A percentile compares a stretch with the other conserved stretches of the same genome.
Conservation (phyloP, 106 monocot genomes). For the Apostasia ramifera region DNA sequence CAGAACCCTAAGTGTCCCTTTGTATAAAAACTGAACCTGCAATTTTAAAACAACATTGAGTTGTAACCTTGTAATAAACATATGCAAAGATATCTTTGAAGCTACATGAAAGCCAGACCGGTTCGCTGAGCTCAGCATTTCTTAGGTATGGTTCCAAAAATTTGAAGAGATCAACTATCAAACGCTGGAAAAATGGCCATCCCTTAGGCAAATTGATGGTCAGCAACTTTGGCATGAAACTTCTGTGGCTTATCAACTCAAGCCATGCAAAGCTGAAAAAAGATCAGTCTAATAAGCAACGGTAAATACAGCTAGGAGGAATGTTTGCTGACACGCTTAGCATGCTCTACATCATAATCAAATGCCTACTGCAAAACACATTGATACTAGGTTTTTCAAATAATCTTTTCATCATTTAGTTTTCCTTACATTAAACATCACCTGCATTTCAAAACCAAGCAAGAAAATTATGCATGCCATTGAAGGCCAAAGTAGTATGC, state of each 20-base stretch:
- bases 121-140: conserved; percentile 71
- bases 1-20: conserved; percentile 82
- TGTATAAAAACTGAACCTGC: conserved; percentile 80
- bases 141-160: conserved; percentile 95
- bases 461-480: too few species aligned
- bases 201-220: conserved; percentile 66
- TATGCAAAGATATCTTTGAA: neutral
- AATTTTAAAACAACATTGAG: neutral
- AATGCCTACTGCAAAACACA: too few species aligned
- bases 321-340: too few species aligned
- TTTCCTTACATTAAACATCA: too few species aligned
- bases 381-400: too few species aligned
- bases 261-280: conserved; percentile 92
- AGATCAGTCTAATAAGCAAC: neutral
- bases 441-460: too few species aligned
- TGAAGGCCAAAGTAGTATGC: too few species aligned
- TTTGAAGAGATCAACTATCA: conserved; percentile 88
- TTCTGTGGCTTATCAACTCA: conserved; percentile 89
- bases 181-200: conserved; percentile 84
- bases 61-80: neutral
- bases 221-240: conserved; percentile 89
- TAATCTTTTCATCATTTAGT: too few species aligned
- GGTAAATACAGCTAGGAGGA: too few species aligned
- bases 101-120: conserved; percentile 38
- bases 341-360: too few species aligned